phyloP scores from a whole-genome alignment of 306 rosid genomes.

The Vicia villosa region DNA sequence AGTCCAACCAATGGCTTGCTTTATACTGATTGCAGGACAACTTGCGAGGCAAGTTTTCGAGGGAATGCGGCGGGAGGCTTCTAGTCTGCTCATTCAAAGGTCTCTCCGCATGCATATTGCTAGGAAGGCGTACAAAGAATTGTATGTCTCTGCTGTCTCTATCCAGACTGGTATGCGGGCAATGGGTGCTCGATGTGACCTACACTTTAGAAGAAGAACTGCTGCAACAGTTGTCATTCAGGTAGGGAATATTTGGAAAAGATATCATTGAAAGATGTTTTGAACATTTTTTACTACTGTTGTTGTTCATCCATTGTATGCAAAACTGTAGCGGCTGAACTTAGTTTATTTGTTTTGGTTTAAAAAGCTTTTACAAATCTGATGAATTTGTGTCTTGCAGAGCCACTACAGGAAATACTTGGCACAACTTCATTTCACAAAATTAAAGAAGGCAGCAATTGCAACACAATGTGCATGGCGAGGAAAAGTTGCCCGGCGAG shows the following conservation, averaged over 20 bases:
- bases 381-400: slow-evolving; percentile 50
- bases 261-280: not conserved
- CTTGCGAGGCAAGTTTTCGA: slow-evolving; percentile 74
- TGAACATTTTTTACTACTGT: not conserved
- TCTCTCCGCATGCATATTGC: slow-evolving; percentile 81
- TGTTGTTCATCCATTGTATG: slow-evolving; percentile 16
- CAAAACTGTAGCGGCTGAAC: slow-evolving; percentile 29
- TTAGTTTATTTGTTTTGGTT: slow-evolving; percentile 36
- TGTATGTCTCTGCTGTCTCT: slow-evolving; percentile 65
- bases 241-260: slow-evolving; percentile 50
- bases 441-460: slow-evolving; percentile 73
- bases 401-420: slow-evolving; percentile 68
- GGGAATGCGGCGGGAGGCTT: slow-evolving; percentile 73
- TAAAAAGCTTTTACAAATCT: slow-evolving; percentile 19
- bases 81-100: slow-evolving; percentile 81
- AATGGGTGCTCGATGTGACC: slow-evolving; percentile 81
- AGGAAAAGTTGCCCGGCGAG: slow-evolving; percentile 80
- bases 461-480: slow-evolving; percentile 90
- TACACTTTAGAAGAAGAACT: slow-evolving; percentile 75
- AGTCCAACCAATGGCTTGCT: slow-evolving; percentile 32
- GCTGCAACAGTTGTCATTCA: slow-evolving; percentile 87
- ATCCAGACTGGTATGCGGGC: slow-evolving; percentile 93
- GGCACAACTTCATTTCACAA: slow-evolving; percentile 57
- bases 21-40: slow-evolving; percentile 63
- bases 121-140: slow-evolving; percentile 70